These are phyloP conservation scores for Entophlyctis luteolus DNA, from an alignment of 192 early-diverging fungal genomes.

Conservation along the genomic window DNA sequence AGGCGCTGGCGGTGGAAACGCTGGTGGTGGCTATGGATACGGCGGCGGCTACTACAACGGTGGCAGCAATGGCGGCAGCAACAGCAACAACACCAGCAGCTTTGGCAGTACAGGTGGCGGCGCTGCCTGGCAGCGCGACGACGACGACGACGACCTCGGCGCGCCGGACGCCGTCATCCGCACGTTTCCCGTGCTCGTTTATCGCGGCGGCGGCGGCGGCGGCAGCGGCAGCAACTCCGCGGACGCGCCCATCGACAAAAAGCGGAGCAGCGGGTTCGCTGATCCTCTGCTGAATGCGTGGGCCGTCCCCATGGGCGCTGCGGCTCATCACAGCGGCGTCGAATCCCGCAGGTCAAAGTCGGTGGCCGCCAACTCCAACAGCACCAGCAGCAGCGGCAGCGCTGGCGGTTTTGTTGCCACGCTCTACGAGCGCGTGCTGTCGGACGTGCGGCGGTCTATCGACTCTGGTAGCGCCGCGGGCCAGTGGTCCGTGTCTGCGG, in stretches of 20 bases:
- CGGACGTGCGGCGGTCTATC: background rate
- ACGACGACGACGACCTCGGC: background rate
- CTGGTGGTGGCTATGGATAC: constrained; percentile 30
- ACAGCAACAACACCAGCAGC: background rate
- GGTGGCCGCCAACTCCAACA: background rate
- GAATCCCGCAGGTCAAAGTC: background rate
- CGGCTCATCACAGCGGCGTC: background rate
- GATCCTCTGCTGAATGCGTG: constrained; percentile 15
- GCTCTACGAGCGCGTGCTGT: background rate
- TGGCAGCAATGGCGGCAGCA: background rate
- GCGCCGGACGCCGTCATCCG: constrained; percentile 65
- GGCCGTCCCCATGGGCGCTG: constrained; percentile 1
- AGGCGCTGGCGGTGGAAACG: constrained; percentile 46
- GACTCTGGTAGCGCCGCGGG: too few relatives aligned
- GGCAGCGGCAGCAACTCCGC: background rate
- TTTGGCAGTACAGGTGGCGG: constrained; percentile 47
- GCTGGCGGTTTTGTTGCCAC: background rate
- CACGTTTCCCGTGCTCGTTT: constrained; percentile 65
- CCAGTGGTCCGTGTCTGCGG: too few relatives aligned
- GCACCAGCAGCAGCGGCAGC: too few relatives aligned
- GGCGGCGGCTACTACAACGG: constrained; percentile 36
- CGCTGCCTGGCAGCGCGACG: constrained; percentile 44
- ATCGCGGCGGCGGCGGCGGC: background rate
- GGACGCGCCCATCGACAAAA: constrained; percentile 6
- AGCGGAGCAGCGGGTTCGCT: constrained; percentile 15